Base-by-base conservation (phyloP, 208 protist species). In the Acanthamoeba royreba region DNA sequence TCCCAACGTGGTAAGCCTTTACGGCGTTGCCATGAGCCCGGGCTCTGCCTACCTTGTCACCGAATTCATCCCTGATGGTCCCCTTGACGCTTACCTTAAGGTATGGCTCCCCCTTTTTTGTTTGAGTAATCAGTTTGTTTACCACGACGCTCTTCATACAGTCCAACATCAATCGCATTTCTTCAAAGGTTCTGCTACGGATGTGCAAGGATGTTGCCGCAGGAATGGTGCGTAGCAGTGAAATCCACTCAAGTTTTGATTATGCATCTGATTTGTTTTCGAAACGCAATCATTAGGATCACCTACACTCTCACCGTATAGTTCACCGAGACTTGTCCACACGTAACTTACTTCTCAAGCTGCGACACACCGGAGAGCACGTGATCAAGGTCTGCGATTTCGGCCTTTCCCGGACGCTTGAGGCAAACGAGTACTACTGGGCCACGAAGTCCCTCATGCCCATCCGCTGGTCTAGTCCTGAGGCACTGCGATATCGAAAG, bases 311-410 rank as follows among this genome's bases (percentile, higher is more conserved):
- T 11, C 58, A 77, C 38, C 38, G 58, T 25, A 77, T 92, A 11
- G 86, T 92, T 9, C 86, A 92, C 38, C 25, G 86, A 28, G 86
- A 92, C 31, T 49, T 92, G 86, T 47, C 86, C 40, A 33, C 86
- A 22, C 52, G 86, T 13, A 92, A 92, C 25, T 38, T 92, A 4
- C 86, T 92, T 4, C 55, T 92, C 43, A 53, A 92, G 43, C 52
- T 77, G 8, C 52, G 61, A 11, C 42, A 77, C 25, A n/a, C 22
- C n/a, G 86, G 86, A 25, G 86, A 79, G 13, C 58, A 22, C 38
- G 61, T 69, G 43, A 53, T 92, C 52, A 92, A 92, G 86, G 86
- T 92, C 53, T 92, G 86, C 35, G 86, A 92, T 42, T 92, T 92
- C 74, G 86, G 86, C 22, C 86, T 92, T 7, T 92, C 86, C 40